phyloP scores from a whole-genome alignment of 2,329 filamentous ascomycete genomes.

The Hymenoscyphus linearis region DNA sequence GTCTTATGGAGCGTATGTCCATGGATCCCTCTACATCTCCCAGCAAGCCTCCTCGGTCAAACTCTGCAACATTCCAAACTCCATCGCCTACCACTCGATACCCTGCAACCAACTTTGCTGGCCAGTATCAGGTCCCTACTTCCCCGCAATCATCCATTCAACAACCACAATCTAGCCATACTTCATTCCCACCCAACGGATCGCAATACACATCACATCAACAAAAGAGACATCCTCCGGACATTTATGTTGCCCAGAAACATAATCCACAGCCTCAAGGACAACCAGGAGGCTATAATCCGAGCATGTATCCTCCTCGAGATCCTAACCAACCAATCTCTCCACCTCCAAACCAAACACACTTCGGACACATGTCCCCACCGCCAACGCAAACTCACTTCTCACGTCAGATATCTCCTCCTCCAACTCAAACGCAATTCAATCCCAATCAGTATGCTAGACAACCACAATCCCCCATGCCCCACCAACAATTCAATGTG shows the following conservation, averaged over 20 bases:
- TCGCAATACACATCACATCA: conserved; percentile 25
- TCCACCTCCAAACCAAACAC: conserved; percentile 55
- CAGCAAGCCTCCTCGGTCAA: conserved; percentile 34
- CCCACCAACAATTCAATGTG: conserved; percentile 39
- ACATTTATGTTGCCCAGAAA: conserved; percentile 43
- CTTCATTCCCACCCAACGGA: conserved; percentile 37
- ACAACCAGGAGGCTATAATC: conserved; percentile 45
- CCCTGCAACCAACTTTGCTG: conserved; percentile 47
- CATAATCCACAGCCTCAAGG: conserved; percentile 42
- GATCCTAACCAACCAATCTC: conserved; percentile 41
- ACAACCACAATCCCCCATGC: conserved; percentile 16
- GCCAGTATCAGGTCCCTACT: conserved; percentile 55
- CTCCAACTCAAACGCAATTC: conserved; percentile 47
- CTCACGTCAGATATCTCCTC: conserved; percentile 41
- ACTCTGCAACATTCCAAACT: conserved; percentile 30
- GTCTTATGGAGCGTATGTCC: conserved; percentile 93
- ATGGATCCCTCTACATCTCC: conserved; percentile 58
- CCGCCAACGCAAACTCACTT: conserved; percentile 31
- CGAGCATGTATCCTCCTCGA: conserved; percentile 30
- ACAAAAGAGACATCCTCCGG: conserved; percentile 33
- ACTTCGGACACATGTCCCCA: conserved; percentile 27
- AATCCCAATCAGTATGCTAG: conserved; percentile 14
- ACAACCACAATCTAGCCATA: conserved; percentile 35
- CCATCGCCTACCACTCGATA: conserved; percentile 41
- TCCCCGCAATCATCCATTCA: conserved; percentile 44